A percentile compares a stretch with the other conserved stretches of the same genome.
Conservation (phyloP, 345 rosid genomes). For the Rhodamnia rubescens region DNA sequence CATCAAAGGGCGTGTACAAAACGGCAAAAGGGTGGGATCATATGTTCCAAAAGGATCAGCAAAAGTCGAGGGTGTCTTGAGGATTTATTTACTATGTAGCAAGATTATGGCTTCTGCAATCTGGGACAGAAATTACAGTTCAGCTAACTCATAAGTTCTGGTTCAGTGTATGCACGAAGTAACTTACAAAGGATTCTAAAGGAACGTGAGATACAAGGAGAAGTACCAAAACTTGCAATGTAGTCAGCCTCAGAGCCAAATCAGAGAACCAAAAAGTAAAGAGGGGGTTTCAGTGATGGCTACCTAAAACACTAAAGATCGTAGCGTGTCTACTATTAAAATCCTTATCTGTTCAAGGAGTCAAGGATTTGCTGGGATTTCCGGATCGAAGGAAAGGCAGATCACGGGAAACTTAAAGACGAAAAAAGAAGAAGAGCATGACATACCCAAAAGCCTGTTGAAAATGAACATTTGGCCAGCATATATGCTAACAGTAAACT, state of each 20-base stretch:
- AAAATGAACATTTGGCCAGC: no score
- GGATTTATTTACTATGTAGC: background rate
- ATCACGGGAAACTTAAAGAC: no score
- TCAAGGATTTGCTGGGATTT: no score
- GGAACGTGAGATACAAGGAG: background rate
- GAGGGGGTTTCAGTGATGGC: no score
- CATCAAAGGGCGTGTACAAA: background rate
- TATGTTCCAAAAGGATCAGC: background rate
- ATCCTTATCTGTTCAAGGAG: no score
- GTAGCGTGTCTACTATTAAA: no score
- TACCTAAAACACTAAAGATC: no score
- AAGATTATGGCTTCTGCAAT: background rate
- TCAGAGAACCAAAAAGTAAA: background rate
- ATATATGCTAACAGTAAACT: no score
- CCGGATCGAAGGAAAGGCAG: no score
- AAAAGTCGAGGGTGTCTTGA: background rate
- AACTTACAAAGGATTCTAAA: background rate
- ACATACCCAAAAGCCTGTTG: no score
- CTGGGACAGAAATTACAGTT: background rate
- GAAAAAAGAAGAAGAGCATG: no score
- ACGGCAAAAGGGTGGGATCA: background rate
- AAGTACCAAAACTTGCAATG: background rate
- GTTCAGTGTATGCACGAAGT: background rate
- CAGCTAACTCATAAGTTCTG: background rate
- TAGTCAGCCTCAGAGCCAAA: background rate